Evolutionary conservation across 1,284 basidiomycete genomes (phyloP).

Genomic region (Ustilago tritici): DNA sequence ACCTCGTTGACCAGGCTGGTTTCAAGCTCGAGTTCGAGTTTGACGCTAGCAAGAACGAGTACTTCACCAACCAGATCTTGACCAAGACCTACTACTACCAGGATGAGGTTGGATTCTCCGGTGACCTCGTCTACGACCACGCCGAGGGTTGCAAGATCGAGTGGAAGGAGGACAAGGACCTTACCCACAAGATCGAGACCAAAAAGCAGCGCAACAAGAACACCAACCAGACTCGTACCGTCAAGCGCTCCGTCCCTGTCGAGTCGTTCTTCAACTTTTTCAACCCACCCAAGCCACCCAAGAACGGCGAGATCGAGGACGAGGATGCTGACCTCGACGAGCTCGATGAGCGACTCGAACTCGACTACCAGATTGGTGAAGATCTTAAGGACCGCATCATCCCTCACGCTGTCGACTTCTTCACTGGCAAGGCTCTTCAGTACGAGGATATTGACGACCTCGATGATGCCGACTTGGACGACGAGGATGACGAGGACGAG

Average conservation of each 20-base stretch:
- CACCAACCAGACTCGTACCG: conserved; percentile 70
- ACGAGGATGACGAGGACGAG: conserved; percentile 66
- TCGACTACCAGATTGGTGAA: conserved; percentile 98
- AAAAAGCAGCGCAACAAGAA: conserved; percentile 98
- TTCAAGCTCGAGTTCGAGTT: conserved; percentile 92
- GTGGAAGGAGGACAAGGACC: conserved; percentile 98
- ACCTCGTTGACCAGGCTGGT: conserved; percentile 80
- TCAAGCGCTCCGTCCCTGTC: conserved; percentile 68
- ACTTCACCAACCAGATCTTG: conserved; percentile 84
- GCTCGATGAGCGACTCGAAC: conserved; percentile 88
- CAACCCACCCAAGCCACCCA: conserved; percentile 67
- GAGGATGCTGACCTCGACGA: conserved; percentile 64
- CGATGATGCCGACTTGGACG: conserved; percentile 74
- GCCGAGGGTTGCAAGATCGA: conserved; percentile 90
- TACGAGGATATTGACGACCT: conserved; percentile 78
- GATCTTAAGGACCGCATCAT: conserved; percentile 98
- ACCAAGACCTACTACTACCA: conserved; percentile 97
- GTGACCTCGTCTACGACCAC: conserved; percentile 94
- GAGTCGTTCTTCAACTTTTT: conserved; percentile 70
- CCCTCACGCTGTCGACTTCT: conserved; percentile 86
- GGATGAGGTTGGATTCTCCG: conserved; percentile 87
- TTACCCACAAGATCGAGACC: conserved; percentile 96
- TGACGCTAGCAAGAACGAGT: conserved; percentile 77
- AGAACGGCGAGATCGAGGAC: conserved; percentile 58
- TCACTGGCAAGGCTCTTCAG: conserved; percentile 94